Evolutionary conservation across 257 asterid species (phyloP), one percentile per base, ranked within the genome.

Genomic region (Fraxinus excelsior): DNA sequence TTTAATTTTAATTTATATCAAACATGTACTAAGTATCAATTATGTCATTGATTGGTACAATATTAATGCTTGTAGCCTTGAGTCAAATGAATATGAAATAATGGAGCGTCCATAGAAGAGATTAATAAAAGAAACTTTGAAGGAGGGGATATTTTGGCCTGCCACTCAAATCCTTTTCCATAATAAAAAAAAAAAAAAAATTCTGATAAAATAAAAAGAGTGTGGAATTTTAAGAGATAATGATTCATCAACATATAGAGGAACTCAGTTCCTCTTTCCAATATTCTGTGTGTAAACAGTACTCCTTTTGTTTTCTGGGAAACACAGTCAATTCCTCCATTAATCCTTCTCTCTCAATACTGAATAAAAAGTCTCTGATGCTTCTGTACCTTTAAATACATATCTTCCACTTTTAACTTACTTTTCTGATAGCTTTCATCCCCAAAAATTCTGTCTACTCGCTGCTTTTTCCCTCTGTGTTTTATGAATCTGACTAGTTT

Each of bases 261-360:
- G 51, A 29, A 67, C 42, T 12, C 11, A 58, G 34, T 72, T 34
- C 66, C 82, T 70, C 70, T 74, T 82, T 83, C 79, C 87, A 72
- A 80, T 77, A 87, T 82, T 85, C 87, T 82, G 58, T 81, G 58
- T 71, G 70, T 70, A 84, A 82, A 87, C 80, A 84, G 74, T 81
- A 76, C 76, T 46, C 70, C 18, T 25, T 81, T 79, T 83, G 84
- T 81, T 85, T 86, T 82, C 85, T 85, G 82, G 84, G 81, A 64
- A 82, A 84, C 89, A 62, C 88, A 86, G 86, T 88, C 86, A 84
- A 84, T 87, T 84, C 79, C 73, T 71, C 79, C 77, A 58, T 78
- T 76, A 42, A n/a, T 53, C 25, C 53, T 26, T 70, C 76, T 65
- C 40, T 35, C 40, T 6, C 40, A 37, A 37, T 37, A 60, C 40